Conservation (phyloP, 2,329 filamentous ascomycete genomes). For the Pseudocercospora crystallina region DNA sequence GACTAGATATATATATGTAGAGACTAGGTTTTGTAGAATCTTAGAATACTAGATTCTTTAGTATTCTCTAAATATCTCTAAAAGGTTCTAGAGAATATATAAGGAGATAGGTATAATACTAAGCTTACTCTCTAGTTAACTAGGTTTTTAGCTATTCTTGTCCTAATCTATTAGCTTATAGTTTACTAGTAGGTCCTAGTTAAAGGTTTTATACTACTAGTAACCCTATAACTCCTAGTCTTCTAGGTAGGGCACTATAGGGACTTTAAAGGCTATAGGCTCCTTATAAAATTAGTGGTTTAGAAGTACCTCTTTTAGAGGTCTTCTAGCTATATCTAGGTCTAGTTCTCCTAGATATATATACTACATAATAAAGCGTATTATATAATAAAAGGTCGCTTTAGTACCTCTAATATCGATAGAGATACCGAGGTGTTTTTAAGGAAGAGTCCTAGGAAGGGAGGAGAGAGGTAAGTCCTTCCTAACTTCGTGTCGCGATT, state of each 20-base stretch:
- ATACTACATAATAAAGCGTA: no score
- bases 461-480: no score
- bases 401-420: no score
- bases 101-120: conserved; percentile 8
- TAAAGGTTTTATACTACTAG: conserved; percentile 2
- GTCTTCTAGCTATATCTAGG: not conserved
- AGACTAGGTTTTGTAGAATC: not conserved
- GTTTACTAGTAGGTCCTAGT: no score
- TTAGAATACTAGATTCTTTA: conserved; percentile 1
- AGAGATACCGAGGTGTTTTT: no score
- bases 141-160: conserved; percentile 7
- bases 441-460: no score
- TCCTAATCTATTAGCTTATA: not conserved
- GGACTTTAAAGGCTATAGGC: conserved; percentile 5
- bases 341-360: no score
- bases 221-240: conserved; percentile 4
- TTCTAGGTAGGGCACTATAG: conserved; percentile 2
- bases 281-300: conserved; percentile 5
- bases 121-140: conserved; percentile 5
- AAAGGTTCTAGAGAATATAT: not conserved
- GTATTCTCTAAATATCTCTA: no score
- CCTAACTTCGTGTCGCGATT: no score
- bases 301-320: conserved; percentile 5
- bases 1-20: no score
- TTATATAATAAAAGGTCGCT: no score